These are phyloP conservation scores for Aspergillus sp. DNA, from an alignment of 2,329 filamentous ascomycete species.

Conservation along the genomic window DNA sequence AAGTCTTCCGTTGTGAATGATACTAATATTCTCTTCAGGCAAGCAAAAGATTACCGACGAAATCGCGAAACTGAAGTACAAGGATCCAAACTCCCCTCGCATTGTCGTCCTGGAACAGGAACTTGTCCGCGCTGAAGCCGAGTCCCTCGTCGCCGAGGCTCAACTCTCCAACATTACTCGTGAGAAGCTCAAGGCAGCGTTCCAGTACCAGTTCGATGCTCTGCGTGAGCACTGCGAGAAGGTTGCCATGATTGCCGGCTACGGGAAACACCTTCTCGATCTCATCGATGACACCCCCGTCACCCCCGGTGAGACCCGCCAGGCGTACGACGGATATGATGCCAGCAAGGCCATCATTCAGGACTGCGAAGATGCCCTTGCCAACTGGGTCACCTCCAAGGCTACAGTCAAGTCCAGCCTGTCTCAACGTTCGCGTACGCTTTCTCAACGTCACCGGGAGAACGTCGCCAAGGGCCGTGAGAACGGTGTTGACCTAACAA, in stretches of 20 bases:
- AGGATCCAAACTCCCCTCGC: slow-evolving; percentile 96
- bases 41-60: slow-evolving; percentile 99
- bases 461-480: slow-evolving; percentile 64
- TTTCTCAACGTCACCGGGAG: slow-evolving; percentile 79
- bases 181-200: slow-evolving; percentile 98
- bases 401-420: slow-evolving; percentile 85
- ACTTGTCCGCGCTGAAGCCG: slow-evolving; percentile 94
- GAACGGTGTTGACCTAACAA: slow-evolving; percentile 78
- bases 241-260: slow-evolving; percentile 94
- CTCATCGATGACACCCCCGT: slow-evolving; percentile 95
- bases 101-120: slow-evolving; percentile 98
- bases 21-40: slow-evolving; percentile 51
- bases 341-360: slow-evolving; percentile 98
- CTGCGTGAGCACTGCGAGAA: slow-evolving; percentile 98
- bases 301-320: slow-evolving; percentile 92
- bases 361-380: slow-evolving; percentile 95
- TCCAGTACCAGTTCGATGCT: slow-evolving; percentile 97
- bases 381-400: slow-evolving; percentile 92
- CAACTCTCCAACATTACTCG: slow-evolving; percentile 99
- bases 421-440: slow-evolving; percentile 79
- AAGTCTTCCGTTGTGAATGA: not conserved
- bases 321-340: slow-evolving; percentile 96
- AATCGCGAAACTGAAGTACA: slow-evolving; percentile 98
- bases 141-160: slow-evolving; percentile 97
- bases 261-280: slow-evolving; percentile 96